phyloP scores from a whole-genome alignment of 371 early-diverging fungal species.

The Apophysomyces trapeziformis region DNA sequence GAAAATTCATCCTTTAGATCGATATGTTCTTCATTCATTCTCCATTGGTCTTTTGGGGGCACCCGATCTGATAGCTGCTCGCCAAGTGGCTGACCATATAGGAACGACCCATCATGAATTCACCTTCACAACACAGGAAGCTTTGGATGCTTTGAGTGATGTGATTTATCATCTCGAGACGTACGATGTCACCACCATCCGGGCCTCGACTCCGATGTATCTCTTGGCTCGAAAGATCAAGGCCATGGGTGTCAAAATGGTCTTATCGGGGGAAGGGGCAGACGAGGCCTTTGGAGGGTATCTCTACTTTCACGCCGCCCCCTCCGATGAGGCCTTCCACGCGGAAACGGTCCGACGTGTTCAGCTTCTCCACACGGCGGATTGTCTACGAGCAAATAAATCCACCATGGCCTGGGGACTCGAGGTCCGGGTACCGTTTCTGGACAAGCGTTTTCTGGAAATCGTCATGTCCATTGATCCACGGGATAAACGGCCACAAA shows the following conservation, averaged over 20 bases:
- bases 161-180: conserved; percentile 97
- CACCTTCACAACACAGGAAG: conserved; percentile 95
- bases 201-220: conserved; percentile 98
- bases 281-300: conserved; percentile 98
- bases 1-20: not conserved
- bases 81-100: conserved; percentile 87
- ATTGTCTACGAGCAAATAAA: conserved; percentile 97
- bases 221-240: conserved; percentile 94
- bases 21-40: conserved; percentile 88
- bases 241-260: conserved; percentile 98
- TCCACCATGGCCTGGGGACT: conserved; percentile 99
- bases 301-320: conserved; percentile 97
- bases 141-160: conserved; percentile 92
- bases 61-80: conserved; percentile 92
- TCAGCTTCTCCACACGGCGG: conserved; percentile 93
- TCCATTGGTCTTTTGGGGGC: conserved; percentile 94
- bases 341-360: conserved; percentile 88
- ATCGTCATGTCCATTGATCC: conserved; percentile 87
- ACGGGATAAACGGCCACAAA: conserved; percentile 73
- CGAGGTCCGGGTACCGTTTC: conserved; percentile 97
- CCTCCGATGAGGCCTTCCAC: conserved; percentile 79
- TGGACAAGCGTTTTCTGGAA: conserved; percentile 88
- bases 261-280: conserved; percentile 93
- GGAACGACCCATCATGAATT: conserved; percentile 93
- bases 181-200: conserved; percentile 98